These are phyloP conservation scores for Cytauxzoon felis DNA, from an alignment of 169 alveolate species.

Conservation along the genomic window DNA sequence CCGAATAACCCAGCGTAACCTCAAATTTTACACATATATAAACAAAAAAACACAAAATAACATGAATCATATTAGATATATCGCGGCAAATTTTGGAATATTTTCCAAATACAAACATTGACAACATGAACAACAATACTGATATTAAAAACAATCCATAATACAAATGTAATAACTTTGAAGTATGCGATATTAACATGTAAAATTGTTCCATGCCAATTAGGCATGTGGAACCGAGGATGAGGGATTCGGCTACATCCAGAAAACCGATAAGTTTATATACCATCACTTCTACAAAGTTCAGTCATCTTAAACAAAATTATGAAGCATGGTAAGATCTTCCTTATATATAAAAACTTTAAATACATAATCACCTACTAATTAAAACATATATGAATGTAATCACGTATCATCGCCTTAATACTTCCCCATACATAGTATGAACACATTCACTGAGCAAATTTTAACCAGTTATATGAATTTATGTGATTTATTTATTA, in stretches of 20 bases:
- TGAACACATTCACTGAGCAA: no score
- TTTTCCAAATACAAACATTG: background rate
- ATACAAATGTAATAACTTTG: background rate
- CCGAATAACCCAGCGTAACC: background rate
- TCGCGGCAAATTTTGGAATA: background rate
- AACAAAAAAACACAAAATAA: background rate
- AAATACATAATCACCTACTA: no score
- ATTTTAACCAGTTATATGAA: no score
- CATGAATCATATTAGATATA: background rate
- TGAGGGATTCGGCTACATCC: conserved; percentile 3
- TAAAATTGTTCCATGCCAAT: conserved; percentile 20
- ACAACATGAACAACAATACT: background rate
- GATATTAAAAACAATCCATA: background rate
- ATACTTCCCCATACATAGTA: no score
- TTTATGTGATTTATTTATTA: no score
- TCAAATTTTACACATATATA: background rate
- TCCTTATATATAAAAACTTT: no score
- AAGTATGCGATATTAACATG: conserved; percentile 1
- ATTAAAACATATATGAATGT: no score
- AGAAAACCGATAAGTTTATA: background rate
- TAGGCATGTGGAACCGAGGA: conserved; percentile 12
- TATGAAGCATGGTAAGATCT: no score
- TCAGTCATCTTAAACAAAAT: background rate
- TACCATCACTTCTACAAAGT: background rate
- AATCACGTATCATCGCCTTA: no score